A percentile compares a stretch with the other conserved stretches of the same genome.
These are phyloP conservation scores for Cladosporium cucumerinum DNA, from an alignment of 2,329 filamentous ascomycete species.

Conservation along the genomic window DNA sequence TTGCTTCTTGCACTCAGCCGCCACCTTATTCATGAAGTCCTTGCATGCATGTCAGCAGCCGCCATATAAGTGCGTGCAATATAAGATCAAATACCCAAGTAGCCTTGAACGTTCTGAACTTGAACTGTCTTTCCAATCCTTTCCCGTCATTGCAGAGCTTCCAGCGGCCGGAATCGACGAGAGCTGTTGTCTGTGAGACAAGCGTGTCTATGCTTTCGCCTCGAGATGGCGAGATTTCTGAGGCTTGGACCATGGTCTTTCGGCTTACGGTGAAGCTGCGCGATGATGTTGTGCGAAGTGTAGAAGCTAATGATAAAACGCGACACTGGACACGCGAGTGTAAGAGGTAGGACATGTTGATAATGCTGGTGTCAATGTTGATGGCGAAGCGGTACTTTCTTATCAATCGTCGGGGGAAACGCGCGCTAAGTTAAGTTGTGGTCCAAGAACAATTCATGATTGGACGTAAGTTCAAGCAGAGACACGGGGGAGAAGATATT, in stretches of 20 bases:
- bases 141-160: conserved; percentile 31
- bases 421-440: background rate
- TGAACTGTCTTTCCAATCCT: conserved; percentile 36
- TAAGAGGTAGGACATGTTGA: background rate
- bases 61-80: background rate
- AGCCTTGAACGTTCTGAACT: conserved; percentile 39
- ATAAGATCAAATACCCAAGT: conserved; percentile 35
- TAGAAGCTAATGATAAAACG: background rate
- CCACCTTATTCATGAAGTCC: conserved; percentile 73
- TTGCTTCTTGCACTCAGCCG: conserved; percentile 62
- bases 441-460: background rate
- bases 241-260: conserved; percentile 18
- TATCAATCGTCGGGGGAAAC: background rate
- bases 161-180: conserved; percentile 34
- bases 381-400: background rate
- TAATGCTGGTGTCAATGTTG: background rate
- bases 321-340: background rate
- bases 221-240: conserved; percentile 23
- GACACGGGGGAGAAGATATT: background rate
- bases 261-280: conserved; percentile 15
- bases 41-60: conserved; percentile 30
- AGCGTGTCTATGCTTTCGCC: conserved; percentile 23
- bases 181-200: conserved; percentile 22
- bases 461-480: background rate
- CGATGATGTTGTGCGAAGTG: background rate